Base-by-base conservation (phyloP, 2,329 filamentous ascomycete species). In the Xylariales sp. region DNA sequence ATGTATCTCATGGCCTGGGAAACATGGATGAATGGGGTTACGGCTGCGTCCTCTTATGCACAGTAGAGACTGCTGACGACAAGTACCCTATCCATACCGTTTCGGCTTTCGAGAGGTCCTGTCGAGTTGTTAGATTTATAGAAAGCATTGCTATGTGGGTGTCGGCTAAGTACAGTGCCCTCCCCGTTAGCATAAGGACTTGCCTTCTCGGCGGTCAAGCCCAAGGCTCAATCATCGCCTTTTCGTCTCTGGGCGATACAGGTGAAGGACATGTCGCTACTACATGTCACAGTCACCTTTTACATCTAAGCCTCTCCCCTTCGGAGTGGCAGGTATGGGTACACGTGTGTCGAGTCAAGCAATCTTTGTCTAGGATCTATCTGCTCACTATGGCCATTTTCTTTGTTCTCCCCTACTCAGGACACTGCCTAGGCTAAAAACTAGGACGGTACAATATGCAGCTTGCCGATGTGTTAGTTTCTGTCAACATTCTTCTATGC, bases 301-400 rank as follows among this genome's bases (percentile, higher is more conserved):
- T 16, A 43, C 46, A 59, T 64, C 46, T 36, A 46, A 28, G 30
- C 58, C 63, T 70, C 71, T 62, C 68, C 68, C 64, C 71, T 67
- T 71, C 67, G 68, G 64, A 69, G 69, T 72, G 69, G 67, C 46
- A 74, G 68, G 69, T 73, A 76, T 74, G 74, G 75, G 73, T 81
- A 83, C 83, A 85, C 83, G 82, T 85, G 83, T 85, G 83, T 84
- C 84, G 84, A 86, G 84, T 87, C 84, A 81, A 82, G 80, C 77
- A 80, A 81, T 78, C 75, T 77, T 73, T 76, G 75, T 74, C 76
- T 75, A 69, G 76, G 75, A 76, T 77, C 75, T 75, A 75, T 77
- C 75, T 75, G 71, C 76, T 77, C 69, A 72, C 72, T 73, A 71
- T 69, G 73, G 71, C 73, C 69, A 69, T 55, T 78, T 80, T 81